phyloP scores from a whole-genome alignment of 1,284 basidiomycete genomes.

The Meripilus lineatus region DNA sequence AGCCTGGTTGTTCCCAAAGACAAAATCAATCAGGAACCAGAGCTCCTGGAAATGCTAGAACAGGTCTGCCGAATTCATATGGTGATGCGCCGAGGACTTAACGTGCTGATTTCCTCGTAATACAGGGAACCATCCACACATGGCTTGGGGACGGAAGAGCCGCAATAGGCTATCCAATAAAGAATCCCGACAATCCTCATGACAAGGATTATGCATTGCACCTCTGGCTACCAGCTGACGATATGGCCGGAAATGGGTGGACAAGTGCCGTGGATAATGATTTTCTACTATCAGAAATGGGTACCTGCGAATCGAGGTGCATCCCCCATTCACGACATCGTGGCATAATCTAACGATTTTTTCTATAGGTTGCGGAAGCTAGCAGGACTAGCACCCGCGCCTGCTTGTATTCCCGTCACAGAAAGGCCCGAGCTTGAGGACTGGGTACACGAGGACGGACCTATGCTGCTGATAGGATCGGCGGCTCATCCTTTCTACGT shows the following conservation, averaged over 20 bases:
- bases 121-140: conserved; percentile 1
- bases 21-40: conserved; percentile 13
- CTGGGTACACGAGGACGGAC: conserved; percentile 47
- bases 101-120: too few species aligned
- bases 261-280: conserved; percentile 25
- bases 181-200: conserved; percentile 1
- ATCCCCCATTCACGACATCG: background rate
- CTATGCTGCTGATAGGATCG: conserved; percentile 43
- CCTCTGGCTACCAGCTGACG: conserved; percentile 4
- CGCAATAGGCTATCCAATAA: conserved; percentile 2
- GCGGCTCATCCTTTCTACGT: conserved; percentile 41
- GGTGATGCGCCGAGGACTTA: too few species aligned
- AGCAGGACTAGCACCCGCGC: conserved; percentile 20
- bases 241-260: conserved; percentile 10
- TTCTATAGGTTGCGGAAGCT: background rate
- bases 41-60: conserved; percentile 11
- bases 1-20: conserved; percentile 16
- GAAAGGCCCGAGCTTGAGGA: conserved; percentile 38
- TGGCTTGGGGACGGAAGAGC: conserved; percentile 8
- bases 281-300: conserved; percentile 4
- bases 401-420: conserved; percentile 32
- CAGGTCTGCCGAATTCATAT: too few species aligned
- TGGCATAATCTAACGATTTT: background rate
- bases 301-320: conserved; percentile 9
- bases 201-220: conserved; percentile 4